phyloP scores from a whole-genome alignment of 495 filamentous ascomycete genomes.

The Annulohypoxylon maeteangense region DNA sequence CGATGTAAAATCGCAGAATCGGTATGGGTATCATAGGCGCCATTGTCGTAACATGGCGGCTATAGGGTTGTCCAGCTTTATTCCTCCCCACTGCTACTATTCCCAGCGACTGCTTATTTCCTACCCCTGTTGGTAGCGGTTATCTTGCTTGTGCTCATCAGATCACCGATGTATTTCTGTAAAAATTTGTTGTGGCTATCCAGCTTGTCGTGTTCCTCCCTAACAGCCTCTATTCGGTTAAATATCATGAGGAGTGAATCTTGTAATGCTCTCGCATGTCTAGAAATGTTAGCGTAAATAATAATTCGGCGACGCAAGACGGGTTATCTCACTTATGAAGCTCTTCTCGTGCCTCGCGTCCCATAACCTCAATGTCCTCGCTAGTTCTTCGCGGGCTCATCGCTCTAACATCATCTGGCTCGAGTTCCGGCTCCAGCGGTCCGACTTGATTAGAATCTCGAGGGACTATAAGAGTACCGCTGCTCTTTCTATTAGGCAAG shows the following conservation, averaged over 20 bases:
- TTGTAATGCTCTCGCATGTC: slow-evolving; percentile 88
- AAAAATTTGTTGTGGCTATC: slow-evolving; percentile 94
- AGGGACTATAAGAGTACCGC: slow-evolving; percentile 83
- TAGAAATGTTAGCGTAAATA: slow-evolving; percentile 50
- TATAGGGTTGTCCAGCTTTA: slow-evolving; percentile 9
- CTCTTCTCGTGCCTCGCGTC: slow-evolving; percentile 75
- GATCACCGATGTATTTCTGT: slow-evolving; percentile 87
- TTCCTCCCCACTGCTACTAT: slow-evolving; percentile 1
- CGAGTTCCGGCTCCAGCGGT: slow-evolving; percentile 70
- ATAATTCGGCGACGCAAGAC: slow-evolving; percentile 52
- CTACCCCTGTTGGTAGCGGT: slow-evolving; percentile 67
- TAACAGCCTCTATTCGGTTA: slow-evolving; percentile 92
- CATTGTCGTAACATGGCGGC: slow-evolving; percentile 17
- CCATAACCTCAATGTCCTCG: slow-evolving; percentile 85
- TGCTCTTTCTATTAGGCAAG: slow-evolving; percentile 72
- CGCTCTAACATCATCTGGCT: slow-evolving; percentile 86
- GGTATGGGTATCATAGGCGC: slow-evolving; percentile 41
- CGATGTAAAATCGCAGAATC: slow-evolving; percentile 32
- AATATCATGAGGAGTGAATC: slow-evolving; percentile 87
- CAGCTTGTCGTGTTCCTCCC: slow-evolving; percentile 91
- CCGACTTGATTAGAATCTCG: slow-evolving; percentile 76
- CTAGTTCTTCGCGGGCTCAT: slow-evolving; percentile 95
- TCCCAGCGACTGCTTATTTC: slow-evolving; percentile 52
- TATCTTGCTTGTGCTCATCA: slow-evolving; percentile 85
- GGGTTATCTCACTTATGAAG: slow-evolving; percentile 58